These are phyloP conservation scores for Arabidopsis suecica DNA, from an alignment of 345 rosid species.

Conservation along the genomic window DNA sequence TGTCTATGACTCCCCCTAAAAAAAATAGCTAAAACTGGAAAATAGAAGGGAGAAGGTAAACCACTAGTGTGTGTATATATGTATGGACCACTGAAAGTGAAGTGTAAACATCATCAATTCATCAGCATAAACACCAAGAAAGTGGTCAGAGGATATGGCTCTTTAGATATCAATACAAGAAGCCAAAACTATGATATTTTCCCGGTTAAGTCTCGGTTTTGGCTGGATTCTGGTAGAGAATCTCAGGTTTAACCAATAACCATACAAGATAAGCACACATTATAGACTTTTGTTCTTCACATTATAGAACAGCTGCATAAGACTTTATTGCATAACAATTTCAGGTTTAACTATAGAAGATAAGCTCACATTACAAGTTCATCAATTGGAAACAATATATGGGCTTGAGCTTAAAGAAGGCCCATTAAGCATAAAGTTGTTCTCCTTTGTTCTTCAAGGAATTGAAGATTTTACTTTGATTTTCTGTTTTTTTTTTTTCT, in stretches of 20 bases:
- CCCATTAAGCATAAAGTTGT: neutral
- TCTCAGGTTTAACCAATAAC: conserved; percentile 12
- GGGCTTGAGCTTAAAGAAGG: conserved; percentile 14
- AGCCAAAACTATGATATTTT: conserved; percentile 35
- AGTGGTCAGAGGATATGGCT: conserved; percentile 28
- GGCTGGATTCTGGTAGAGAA: neutral
- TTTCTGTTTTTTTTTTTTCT: neutral
- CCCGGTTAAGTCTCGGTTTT: conserved; percentile 36
- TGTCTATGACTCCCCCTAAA: neutral
- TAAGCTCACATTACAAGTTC: neutral
- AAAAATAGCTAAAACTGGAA: conserved; percentile 23
- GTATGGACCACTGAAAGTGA: conserved; percentile 37
- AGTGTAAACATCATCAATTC: conserved; percentile 13
- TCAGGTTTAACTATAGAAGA: neutral
- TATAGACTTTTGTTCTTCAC: neutral
- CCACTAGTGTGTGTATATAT: conserved; percentile 30
- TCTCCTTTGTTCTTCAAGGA: neutral
- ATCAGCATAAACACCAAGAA: conserved; percentile 35
- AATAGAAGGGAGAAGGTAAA: conserved; percentile 37
- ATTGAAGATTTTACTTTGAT: neutral
- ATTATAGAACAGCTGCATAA: neutral
- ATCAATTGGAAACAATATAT: neutral
- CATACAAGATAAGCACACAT: conserved; percentile 15
- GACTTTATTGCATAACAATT: too few relatives aligned
- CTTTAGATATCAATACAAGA: conserved; percentile 26